These are phyloP conservation scores for Penicillium alfredii DNA, from an alignment of 495 filamentous ascomycete species.

Conservation along the genomic window DNA sequence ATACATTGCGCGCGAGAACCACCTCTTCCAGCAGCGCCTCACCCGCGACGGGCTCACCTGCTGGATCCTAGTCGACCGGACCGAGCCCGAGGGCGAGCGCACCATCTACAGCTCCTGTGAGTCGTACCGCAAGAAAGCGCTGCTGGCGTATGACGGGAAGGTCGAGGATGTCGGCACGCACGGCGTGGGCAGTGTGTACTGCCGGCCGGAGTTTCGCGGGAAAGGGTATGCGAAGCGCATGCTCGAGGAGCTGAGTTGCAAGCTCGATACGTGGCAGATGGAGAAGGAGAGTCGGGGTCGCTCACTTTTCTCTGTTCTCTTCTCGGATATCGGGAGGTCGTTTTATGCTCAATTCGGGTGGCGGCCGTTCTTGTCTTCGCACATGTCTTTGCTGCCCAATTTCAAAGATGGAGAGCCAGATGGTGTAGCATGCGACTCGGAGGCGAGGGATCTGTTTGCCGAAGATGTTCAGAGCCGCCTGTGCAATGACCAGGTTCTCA, in stretches of 20 bases:
- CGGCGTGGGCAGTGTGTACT: conserved; percentile 85
- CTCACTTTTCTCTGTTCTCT: conserved; percentile 65
- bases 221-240: conserved; percentile 74
- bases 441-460: conserved; percentile 20
- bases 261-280: conserved; percentile 48
- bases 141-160: conserved; percentile 43
- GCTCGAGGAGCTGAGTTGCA: conserved; percentile 51
- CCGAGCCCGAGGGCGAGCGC: conserved; percentile 41
- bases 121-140: conserved; percentile 67
- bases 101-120: conserved; percentile 78
- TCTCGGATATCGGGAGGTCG: conserved; percentile 91
- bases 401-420: conserved; percentile 16
- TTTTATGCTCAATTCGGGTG: conserved; percentile 85
- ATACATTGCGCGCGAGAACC: conserved; percentile 74
- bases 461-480: conserved; percentile 29
- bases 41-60: conserved; percentile 69
- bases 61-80: conserved; percentile 75
- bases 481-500: conserved; percentile 30
- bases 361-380: conserved; percentile 63
- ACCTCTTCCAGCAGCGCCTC: conserved; percentile 59
- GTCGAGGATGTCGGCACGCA: conserved; percentile 66
- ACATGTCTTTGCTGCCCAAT: conserved; percentile 56
- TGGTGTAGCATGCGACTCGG: conserved; percentile 6
- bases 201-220: conserved; percentile 62
- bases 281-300: conserved; percentile 32